Base-by-base conservation (phyloP, 352 stramenopile genomes). In the Globisporangium middletonii region DNA sequence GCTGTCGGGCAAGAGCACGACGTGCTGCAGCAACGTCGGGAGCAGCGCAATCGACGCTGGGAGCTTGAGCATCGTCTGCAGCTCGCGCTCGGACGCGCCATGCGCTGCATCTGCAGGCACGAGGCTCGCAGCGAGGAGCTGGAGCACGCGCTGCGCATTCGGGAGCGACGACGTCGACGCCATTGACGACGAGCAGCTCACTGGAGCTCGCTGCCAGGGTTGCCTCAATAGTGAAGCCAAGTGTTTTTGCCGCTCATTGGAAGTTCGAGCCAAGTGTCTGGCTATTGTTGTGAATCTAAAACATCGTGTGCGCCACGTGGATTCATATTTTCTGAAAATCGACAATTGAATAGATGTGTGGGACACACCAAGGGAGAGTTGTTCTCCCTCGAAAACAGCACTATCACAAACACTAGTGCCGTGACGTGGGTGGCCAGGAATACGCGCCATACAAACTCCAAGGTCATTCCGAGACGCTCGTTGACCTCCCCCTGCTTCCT, bases 401-500 rank as follows among this genome's bases (percentile, higher is more conserved):
- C 33, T 38, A 38, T 38, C 12, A 12, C 33, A 12, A 12, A 7
- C 1, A 8, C 41, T n/a, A 12, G n/a, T 19, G 13, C 4, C 18
- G 13, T 51, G 19, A n/a, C 46, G 49, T 56, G 43, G 43, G 43
- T 48, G 43, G 43, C 43, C 43, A 48, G 18, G 43, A 48, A 19
- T 3, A 13, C 43, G 16, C 1, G 1, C 43, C 59, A 87, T 91
- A 91, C 81, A 89, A 88, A 88, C 28, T 56, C 45, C 69, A 91
- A 91, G 81, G 83, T 19, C 59, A 65, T 55, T 46, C 45, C 7
- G 37, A 7, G 33, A 38, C 33, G 33, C 4, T 38, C 33, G 33
- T 38, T 38, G 33, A 38, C 33, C 33, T 38, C 33, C 33, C 33
- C 33, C 33, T 38, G 33, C 33, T 9, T 35, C 30, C 30, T 12